phyloP scores from a whole-genome alignment of 768 basidiomycete species.

The Boletus tomentosulus region DNA sequence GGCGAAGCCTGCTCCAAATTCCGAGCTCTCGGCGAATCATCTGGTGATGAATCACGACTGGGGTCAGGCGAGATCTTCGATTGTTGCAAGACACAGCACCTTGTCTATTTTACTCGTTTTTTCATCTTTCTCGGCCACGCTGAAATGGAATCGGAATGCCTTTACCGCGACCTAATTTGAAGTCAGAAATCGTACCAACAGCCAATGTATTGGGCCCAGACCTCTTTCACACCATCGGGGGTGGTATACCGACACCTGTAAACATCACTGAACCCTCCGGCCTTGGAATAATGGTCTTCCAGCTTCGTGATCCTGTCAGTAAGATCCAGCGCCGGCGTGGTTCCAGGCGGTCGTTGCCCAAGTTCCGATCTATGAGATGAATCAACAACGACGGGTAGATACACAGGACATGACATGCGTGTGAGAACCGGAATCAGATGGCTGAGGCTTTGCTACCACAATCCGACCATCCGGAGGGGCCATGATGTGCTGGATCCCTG shows the following conservation, averaged over 20 bases:
- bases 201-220: neutral
- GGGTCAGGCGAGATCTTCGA: no score
- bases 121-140: slow-evolving; percentile 4
- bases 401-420: neutral
- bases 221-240: neutral
- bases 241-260: neutral
- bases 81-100: neutral
- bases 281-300: neutral
- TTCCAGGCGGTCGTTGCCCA: neutral
- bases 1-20: slow-evolving; percentile 21
- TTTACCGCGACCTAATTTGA: slow-evolving; percentile 11
- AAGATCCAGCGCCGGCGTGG: neutral
- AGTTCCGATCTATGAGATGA: neutral
- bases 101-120: neutral
- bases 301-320: slow-evolving; percentile 2
- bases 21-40: slow-evolving; percentile 21
- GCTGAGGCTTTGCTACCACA: neutral
- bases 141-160: slow-evolving; percentile 7
- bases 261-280: slow-evolving; percentile 9
- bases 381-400: neutral
- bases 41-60: neutral
- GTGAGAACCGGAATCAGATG: neutral
- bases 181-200: neutral
- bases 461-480: neutral
- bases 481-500: neutral